Conservation (phyloP, 352 stramenopile species). For the Phytophthora tentaculata region DNA sequence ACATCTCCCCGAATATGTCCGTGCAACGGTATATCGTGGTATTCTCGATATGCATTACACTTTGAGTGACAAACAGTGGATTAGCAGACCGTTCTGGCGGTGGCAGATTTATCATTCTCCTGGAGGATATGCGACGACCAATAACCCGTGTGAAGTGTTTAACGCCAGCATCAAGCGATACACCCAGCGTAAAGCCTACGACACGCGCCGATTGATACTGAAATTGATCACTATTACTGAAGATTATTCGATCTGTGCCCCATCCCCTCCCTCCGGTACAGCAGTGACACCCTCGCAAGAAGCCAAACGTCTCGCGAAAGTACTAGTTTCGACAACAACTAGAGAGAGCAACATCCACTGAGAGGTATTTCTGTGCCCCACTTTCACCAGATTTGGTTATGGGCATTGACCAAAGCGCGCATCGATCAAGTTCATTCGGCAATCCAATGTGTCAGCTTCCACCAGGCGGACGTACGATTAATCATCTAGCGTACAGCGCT, state of each 20-base stretch:
- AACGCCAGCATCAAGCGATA: background rate
- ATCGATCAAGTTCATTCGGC: background rate
- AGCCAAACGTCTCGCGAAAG: background rate
- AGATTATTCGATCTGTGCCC: background rate
- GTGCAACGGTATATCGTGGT: constrained; percentile 4
- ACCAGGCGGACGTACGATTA: background rate
- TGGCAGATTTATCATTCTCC: background rate
- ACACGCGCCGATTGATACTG: background rate
- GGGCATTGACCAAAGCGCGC: background rate
- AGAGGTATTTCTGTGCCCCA: background rate
- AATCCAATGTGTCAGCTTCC: background rate
- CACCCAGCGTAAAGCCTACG: background rate
- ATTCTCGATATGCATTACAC: constrained; percentile 21
- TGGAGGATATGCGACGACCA: background rate
- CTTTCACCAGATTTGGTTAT: background rate
- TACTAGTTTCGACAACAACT: background rate
- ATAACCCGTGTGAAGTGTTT: background rate
- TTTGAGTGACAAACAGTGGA: background rate
- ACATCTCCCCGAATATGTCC: constrained; percentile 5
- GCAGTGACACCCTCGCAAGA: background rate
- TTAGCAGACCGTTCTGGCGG: background rate
- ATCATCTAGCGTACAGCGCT: background rate
- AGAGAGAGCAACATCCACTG: background rate
- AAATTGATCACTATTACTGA: background rate
- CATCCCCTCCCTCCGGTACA: background rate